Evolutionary conservation across 2,329 filamentous ascomycete genomes (phyloP).

Genomic region (Tolypocladium nubicola): DNA sequence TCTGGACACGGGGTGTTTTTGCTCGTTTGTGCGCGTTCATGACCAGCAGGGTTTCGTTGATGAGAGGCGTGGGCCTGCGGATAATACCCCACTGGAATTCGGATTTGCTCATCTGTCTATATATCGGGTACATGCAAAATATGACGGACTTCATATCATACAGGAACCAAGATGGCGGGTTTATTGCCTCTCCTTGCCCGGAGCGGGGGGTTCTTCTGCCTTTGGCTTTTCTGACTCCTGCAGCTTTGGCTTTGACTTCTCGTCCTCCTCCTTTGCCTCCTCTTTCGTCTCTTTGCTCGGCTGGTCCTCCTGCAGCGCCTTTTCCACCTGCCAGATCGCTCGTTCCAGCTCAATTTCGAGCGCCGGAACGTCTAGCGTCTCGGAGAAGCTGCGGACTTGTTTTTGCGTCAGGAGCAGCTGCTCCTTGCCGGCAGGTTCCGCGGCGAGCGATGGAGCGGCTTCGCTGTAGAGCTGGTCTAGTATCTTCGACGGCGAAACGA

Average conservation of each 20-base stretch:
- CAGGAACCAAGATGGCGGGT: not conserved
- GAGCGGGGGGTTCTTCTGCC: not conserved
- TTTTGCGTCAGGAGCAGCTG: conserved; percentile 35
- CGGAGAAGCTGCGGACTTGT: conserved; percentile 47
- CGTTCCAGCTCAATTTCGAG: conserved; percentile 64
- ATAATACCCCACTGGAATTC: not conserved
- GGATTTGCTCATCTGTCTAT: not conserved
- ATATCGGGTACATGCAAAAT: not conserved
- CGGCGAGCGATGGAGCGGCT: conserved; percentile 4
- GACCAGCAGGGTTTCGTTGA: not conserved
- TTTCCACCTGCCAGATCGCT: conserved; percentile 64
- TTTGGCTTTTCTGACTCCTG: not conserved
- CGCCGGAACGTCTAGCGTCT: conserved; percentile 56
- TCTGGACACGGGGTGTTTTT: not conserved
- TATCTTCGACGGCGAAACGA: conserved; percentile 50
- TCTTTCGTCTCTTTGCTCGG: conserved; percentile 5
- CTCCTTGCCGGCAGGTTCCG: conserved; percentile 15
- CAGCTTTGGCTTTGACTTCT: not conserved
- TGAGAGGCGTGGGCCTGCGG: not conserved
- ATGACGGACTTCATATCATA: not conserved
- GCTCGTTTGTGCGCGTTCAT: not conserved
- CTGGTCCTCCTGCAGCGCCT: conserved; percentile 30
- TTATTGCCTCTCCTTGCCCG: conserved; percentile 7
- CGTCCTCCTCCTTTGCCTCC: not conserved
- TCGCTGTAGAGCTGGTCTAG: conserved; percentile 66